Base-by-base conservation (phyloP, 257 asterid species). In the Prunella vulgaris region DNA sequence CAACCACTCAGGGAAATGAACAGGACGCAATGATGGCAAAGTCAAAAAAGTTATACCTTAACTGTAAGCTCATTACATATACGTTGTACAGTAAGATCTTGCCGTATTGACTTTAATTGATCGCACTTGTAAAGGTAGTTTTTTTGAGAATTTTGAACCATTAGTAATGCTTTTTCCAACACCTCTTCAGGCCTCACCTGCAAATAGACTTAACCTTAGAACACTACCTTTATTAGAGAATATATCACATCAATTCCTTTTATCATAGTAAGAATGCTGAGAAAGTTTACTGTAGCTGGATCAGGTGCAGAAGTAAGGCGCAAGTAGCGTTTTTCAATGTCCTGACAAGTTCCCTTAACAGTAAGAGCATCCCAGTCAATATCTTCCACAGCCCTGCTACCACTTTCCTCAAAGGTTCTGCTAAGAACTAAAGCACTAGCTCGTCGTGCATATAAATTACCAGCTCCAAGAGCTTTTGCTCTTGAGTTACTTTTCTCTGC, bases 241-340 rank as follows among this genome's bases (percentile, higher is more conserved):
- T 33, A 56, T 63, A 66, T 22, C 57, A 72, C 37, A 62, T 28
- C 25, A 60, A 22, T 46, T 53, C 71, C 71, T 42, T 18, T 30
- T 24, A 74, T 49, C 51, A 77, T 42, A 60, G 53, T 32, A 74
- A 32, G 67, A 69, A 59, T 68, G 70, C 67, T 30, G 52, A 14
- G 66, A 53, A 67, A 69, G 67, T 74, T 80, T 89, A 94, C 99
- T 78, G 95, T 89, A 54, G 97, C 86, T 68, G 98, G 97, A 79
- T 94, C 99, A 68, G 99, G 99, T 2, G 99, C 99, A 76, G 99
- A 87, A 73, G 99, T 94, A 73, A 94, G 97, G 57, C 99, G 99
- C 79, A 94, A 76, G 81, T 94, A 94, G 60, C 95, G 95, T 77
- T 94, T 94, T 84, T 94, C 99, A 72, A 89, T 84, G 73, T 89